phyloP scores from a whole-genome alignment of 1,284 basidiomycete genomes.

The Mycena sp. region DNA sequence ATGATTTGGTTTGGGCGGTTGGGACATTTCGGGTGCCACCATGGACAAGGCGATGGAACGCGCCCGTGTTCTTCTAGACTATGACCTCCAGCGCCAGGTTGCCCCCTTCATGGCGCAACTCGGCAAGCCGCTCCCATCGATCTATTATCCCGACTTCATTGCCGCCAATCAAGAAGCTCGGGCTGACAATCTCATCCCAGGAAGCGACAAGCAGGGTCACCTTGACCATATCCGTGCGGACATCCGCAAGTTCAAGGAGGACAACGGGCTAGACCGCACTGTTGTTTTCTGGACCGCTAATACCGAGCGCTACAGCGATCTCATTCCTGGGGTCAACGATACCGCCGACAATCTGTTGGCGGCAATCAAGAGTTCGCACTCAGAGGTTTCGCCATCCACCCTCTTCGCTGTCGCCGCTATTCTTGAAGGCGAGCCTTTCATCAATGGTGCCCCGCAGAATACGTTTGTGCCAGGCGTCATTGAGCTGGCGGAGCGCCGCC shows the following conservation, averaged over 20 bases:
- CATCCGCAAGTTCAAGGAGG: conserved; percentile 92
- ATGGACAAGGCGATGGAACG: conserved; percentile 96
- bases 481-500: conserved; percentile 88
- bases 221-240: conserved; percentile 93
- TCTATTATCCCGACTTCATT: conserved; percentile 97
- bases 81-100: conserved; percentile 97
- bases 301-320: conserved; percentile 97
- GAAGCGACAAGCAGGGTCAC: conserved; percentile 89
- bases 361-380: conserved; percentile 87
- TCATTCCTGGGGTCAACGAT: conserved; percentile 96
- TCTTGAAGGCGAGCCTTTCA: conserved; percentile 94
- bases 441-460: conserved; percentile 99
- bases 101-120: conserved; percentile 86
- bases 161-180: conserved; percentile 98
- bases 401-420: conserved; percentile 97
- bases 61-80: conserved; percentile 95
- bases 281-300: conserved; percentile 99
- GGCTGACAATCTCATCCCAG: conserved; percentile 92
- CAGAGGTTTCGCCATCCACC: conserved; percentile 95
- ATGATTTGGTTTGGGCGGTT: conserved; percentile 98
- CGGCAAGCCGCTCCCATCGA: conserved; percentile 89
- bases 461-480: conserved; percentile 98
- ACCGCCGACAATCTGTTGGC: conserved; percentile 90
- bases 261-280: conserved; percentile 87
- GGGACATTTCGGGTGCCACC: conserved; percentile 92